These are phyloP conservation scores for Fragilaria radians DNA, from an alignment of 108 stramenopile genomes.

Conservation along the genomic window DNA sequence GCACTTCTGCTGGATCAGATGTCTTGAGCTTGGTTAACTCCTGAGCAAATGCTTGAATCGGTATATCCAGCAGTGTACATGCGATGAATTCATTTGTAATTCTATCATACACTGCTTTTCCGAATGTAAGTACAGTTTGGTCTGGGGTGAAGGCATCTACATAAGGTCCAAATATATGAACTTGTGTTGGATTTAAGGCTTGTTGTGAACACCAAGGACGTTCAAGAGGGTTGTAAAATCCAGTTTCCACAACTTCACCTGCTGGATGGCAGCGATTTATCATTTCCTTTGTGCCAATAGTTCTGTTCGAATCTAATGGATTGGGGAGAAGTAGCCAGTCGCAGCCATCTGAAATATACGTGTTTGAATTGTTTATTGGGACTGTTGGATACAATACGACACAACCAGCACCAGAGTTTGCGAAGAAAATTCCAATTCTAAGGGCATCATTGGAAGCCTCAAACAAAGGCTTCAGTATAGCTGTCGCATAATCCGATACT, in stretches of 20 bases:
- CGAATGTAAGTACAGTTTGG: conserved; percentile 27
- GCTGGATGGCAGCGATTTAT: conserved; percentile 33
- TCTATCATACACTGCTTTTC: conserved; percentile 37
- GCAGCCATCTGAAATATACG: conserved; percentile 40
- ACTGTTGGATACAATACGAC: conserved; percentile 24
- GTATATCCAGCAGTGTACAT: no score
- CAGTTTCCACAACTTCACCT: conserved; percentile 17
- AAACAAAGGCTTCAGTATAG: conserved; percentile 42
- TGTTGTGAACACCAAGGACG: conserved; percentile 47
- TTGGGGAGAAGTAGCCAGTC: conserved; percentile 44
- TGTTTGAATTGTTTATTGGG: background rate
- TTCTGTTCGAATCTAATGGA: conserved; percentile 21
- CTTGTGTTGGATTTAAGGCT: conserved; percentile 23
- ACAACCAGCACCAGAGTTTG: conserved; percentile 45
- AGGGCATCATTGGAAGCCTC: conserved; percentile 29
- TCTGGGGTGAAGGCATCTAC: conserved; percentile 13
- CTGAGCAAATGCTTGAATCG: no score
- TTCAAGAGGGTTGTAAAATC: conserved; percentile 51
- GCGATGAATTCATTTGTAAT: conserved; percentile 34
- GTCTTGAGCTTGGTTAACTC: no score
- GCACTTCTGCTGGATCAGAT: no score
- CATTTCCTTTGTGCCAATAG: conserved; percentile 24
- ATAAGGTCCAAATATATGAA: conserved; percentile 29
- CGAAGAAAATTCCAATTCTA: conserved; percentile 28
- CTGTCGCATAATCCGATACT: conserved; percentile 27